Evolutionary conservation across 75 land plant genomes (phyloP).

Genomic region (Picea sitchensis): DNA sequence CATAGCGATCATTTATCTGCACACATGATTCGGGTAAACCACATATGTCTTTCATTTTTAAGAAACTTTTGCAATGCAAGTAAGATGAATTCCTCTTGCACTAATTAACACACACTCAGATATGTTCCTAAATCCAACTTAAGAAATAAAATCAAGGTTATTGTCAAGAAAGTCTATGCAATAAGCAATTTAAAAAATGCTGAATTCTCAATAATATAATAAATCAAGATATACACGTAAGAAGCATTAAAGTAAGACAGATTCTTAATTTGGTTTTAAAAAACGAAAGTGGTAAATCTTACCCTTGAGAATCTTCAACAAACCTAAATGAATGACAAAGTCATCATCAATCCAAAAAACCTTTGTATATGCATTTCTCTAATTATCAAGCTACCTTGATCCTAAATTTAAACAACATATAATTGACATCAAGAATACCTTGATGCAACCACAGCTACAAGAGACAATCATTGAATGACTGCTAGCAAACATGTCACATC

Average conservation of each 20-base stretch:
- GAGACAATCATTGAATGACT: background rate
- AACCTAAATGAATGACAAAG: too few relatives aligned
- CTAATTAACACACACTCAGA: background rate
- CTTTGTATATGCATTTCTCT: too few relatives aligned
- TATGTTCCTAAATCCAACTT: background rate
- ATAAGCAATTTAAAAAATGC: background rate
- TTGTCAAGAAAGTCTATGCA: background rate
- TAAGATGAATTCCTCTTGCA: too few relatives aligned
- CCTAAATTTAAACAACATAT: background rate
- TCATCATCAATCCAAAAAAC: too few relatives aligned
- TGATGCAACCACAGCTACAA: background rate
- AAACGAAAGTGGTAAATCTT: too few relatives aligned
- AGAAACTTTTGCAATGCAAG: background rate
- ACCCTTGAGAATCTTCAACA: too few relatives aligned
- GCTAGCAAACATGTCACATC: too few relatives aligned
- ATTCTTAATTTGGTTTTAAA: background rate
- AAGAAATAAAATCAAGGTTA: background rate
- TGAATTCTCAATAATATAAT: too few relatives aligned
- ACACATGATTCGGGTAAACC: background rate
- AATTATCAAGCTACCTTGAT: too few relatives aligned
- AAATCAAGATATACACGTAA: too few relatives aligned
- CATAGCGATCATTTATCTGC: slow-evolving; percentile 31
- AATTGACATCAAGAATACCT: background rate
- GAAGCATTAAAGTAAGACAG: background rate
- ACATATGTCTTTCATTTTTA: background rate